These are phyloP conservation scores for Coemansia sp. DNA, from an alignment of 192 early-diverging fungal genomes.

Conservation along the genomic window DNA sequence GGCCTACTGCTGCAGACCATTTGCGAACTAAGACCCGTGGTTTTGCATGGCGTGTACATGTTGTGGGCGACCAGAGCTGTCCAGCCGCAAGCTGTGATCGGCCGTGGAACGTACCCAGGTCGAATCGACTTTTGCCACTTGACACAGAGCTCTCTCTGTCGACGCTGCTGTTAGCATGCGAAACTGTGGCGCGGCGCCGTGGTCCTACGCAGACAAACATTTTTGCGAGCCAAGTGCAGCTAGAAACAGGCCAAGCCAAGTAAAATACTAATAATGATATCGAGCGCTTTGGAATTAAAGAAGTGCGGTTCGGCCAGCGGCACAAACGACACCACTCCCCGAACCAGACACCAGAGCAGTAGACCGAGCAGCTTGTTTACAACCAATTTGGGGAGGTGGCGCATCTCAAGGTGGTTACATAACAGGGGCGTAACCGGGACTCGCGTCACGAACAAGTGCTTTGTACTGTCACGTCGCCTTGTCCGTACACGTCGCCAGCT, in stretches of 20 bases:
- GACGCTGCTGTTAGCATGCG: background rate
- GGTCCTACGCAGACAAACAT: slow-evolving; percentile 3
- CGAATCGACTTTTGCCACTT: background rate
- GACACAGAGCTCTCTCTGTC: background rate
- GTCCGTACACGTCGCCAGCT: background rate
- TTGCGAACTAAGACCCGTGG: slow-evolving; percentile 1
- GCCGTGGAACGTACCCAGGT: background rate
- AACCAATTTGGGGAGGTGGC: background rate
- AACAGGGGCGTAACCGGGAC: background rate
- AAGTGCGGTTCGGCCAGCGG: too few relatives aligned
- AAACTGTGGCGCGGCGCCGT: slow-evolving; percentile 2
- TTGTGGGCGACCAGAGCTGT: background rate
- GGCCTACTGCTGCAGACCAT: background rate
- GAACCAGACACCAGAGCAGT: background rate
- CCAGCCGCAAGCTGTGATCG: background rate
- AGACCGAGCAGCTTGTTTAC: background rate
- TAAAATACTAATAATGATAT: too few relatives aligned
- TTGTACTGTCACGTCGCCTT: background rate
- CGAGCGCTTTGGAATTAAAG: too few relatives aligned
- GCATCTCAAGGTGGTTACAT: too few relatives aligned
- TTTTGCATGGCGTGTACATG: background rate
- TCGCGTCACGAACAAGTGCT: background rate
- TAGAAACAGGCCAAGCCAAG: background rate
- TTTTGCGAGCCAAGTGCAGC: background rate
- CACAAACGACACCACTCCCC: background rate